A percentile compares a stretch with the other conserved stretches of the same genome.
These are phyloP conservation scores for Massariosphaeria phaeospora DNA, from an alignment of 495 filamentous ascomycete genomes.

Conservation along the genomic window DNA sequence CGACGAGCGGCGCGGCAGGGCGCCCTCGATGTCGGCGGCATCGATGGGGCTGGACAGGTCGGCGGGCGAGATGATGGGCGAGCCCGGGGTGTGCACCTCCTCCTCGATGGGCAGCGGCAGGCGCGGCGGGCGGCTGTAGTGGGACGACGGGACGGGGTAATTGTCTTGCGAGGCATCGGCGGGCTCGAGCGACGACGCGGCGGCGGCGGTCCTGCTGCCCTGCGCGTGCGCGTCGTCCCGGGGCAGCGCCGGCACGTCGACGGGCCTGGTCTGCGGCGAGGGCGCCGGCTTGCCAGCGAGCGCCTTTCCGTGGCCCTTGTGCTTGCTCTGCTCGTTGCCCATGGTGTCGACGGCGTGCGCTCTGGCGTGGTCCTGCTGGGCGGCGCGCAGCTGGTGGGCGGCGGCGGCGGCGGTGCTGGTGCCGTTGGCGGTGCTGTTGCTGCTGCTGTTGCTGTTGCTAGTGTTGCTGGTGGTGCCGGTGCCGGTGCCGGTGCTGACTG, in stretches of 20 bases:
- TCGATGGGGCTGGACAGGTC: conserved; percentile 51
- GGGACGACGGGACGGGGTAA: conserved; percentile 36
- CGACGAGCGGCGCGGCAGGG: conserved; percentile 54
- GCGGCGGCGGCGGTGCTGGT: conserved; percentile 16
- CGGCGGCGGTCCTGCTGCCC: not conserved
- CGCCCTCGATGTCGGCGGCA: conserved; percentile 46
- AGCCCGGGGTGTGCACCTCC: conserved; percentile 77
- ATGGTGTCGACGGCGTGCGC: conserved; percentile 14
- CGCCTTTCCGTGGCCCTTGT: conserved; percentile 2
- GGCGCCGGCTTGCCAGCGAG: not conserved
- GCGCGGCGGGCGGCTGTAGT: conserved; percentile 72
- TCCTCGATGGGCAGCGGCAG: conserved; percentile 88
- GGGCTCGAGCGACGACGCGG: conserved; percentile 27
- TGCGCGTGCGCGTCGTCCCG: conserved; percentile 3
- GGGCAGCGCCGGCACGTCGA: conserved; percentile 22
- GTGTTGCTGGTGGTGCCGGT: not conserved
- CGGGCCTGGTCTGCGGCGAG: conserved; percentile 26
- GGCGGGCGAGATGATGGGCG: conserved; percentile 68
- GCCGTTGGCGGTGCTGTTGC: conserved; percentile 11
- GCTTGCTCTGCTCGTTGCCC: conserved; percentile 30
- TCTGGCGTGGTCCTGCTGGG: not conserved
- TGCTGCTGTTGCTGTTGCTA: conserved; percentile 16
- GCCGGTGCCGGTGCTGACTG: too few relatives aligned
- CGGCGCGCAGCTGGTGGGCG: conserved; percentile 11
- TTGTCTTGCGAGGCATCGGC: conserved; percentile 22